Evolutionary conservation across 306 rosid species (phyloP), one percentile per base, ranked within the genome.

Genomic region (Castanea sativa): DNA sequence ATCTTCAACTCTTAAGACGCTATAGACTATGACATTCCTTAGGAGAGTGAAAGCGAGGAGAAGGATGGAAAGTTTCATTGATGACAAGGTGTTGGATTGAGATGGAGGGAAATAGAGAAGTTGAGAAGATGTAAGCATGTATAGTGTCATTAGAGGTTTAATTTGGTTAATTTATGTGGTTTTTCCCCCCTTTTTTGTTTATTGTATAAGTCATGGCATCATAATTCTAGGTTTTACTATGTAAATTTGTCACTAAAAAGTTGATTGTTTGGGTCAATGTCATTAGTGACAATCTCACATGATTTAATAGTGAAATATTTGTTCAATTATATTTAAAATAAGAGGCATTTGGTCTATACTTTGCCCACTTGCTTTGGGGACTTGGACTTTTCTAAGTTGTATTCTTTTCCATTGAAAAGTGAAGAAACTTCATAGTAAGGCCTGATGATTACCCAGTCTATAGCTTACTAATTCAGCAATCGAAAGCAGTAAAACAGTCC

Each of bases 231-330:
- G 83, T 81, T 45, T 75, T 76, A 55, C 67, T 76, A 71, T 81
- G 87, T 81, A 73, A 75, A 75, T 80, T 83, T 70, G 33, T 86
- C 81, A 64, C 78, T 83, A 89, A 85, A 83, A 76, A 80, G 85
- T 80, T 83, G 75, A 76, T 88, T 64, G 5, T 67, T 74, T 79
- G 68, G 81, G 75, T 77, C 83, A 77, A 29, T 83, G 79, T 78
- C 76, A 69, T 69, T 57, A 32, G 78, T 80, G 81, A 80, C 87
- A 65, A 69, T 78, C 65, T 68, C 74, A 29, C 71, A 83, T 71
- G 80, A 60, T 76, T 73, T 74, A 55, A 67, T 78, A 77, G 64
- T 61, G 76, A 76, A 75, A 71, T 84, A 59, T 83, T 81, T 83
- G 63, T 84, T 69, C n/a, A n/a, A 51, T 56, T 79, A 13, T 71